Evolutionary conservation across 345 rosid species (phyloP).

Genomic region (Mercurialis annua): DNA sequence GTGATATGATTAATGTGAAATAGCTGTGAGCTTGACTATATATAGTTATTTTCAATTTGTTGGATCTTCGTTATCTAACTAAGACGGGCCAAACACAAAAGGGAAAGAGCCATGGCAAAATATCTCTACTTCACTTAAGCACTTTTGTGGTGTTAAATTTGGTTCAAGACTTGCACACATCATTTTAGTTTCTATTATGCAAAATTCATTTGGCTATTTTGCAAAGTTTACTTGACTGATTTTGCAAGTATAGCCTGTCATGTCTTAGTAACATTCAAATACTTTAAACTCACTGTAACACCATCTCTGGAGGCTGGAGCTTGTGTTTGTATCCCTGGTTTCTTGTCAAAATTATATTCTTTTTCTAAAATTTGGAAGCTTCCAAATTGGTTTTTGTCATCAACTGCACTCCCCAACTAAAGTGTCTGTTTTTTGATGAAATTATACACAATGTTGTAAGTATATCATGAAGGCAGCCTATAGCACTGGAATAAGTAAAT

Average conservation of each 20-base stretch:
- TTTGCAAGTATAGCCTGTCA: slow-evolving; percentile 1
- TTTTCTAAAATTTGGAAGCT: background rate
- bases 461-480: background rate
- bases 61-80: too few species aligned
- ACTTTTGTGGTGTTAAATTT: too few species aligned
- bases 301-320: background rate
- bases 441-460: background rate
- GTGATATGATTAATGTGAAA: too few species aligned
- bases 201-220: background rate
- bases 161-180: too few species aligned
- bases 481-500: background rate
- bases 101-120: too few species aligned
- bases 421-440: background rate
- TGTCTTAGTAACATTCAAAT: background rate
- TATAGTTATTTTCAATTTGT: too few species aligned
- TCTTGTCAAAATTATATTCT: background rate
- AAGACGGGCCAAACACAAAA: too few species aligned
- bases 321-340: background rate
- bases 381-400: background rate
- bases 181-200: background rate
- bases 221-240: background rate
- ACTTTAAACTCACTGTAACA: background rate
- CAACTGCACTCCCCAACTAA: background rate
- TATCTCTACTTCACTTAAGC: too few species aligned
- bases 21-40: too few species aligned